A percentile compares a stretch with the other conserved stretches of the same genome.
These are phyloP conservation scores for Pezicula rhizophila DNA, from an alignment of 2,329 filamentous ascomycete species.

Conservation along the genomic window DNA sequence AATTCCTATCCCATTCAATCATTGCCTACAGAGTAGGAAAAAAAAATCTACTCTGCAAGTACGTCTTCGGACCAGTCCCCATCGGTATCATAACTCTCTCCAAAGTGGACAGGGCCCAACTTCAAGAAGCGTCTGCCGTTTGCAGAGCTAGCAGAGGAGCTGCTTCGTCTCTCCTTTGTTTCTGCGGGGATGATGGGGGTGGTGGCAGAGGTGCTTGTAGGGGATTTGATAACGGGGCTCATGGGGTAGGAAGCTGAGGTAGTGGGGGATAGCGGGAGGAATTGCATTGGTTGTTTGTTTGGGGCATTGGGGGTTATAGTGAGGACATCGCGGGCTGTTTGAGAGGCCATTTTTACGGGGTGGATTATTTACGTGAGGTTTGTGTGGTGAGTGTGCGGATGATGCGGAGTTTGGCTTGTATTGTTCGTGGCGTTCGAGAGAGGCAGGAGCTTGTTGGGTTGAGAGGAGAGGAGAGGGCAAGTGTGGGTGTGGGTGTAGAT, in stretches of 20 bases:
- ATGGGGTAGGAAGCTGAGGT: constrained; percentile 20
- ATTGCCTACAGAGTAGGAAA: too few relatives aligned
- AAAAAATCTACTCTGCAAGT: constrained; percentile 7
- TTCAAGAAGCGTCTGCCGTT: constrained; percentile 18
- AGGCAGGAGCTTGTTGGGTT: neutral
- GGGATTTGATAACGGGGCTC: constrained; percentile 1
- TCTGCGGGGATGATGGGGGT: neutral
- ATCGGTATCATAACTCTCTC: constrained; percentile 10
- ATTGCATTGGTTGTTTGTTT: constrained; percentile 4
- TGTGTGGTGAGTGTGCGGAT: neutral
- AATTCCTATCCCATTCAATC: too few relatives aligned
- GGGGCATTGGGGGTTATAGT: constrained; percentile 2
- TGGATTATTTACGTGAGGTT: neutral
- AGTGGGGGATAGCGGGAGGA: constrained; percentile 23
- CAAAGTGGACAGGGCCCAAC: constrained; percentile 22
- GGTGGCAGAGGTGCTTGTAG: constrained; percentile 1
- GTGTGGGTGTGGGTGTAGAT: too few relatives aligned
- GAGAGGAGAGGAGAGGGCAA: neutral
- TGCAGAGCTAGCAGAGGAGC: constrained; percentile 3
- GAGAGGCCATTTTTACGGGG: constrained; percentile 10
- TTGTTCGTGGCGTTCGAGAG: neutral
- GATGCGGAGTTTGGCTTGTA: neutral
- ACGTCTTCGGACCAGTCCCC: constrained; percentile 24
- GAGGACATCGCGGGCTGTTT: constrained; percentile 5
- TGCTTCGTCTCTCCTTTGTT: neutral